These are phyloP conservation scores for Cladophialophora bantiana DNA, from an alignment of 2,329 filamentous ascomycete species.

Conservation along the genomic window DNA sequence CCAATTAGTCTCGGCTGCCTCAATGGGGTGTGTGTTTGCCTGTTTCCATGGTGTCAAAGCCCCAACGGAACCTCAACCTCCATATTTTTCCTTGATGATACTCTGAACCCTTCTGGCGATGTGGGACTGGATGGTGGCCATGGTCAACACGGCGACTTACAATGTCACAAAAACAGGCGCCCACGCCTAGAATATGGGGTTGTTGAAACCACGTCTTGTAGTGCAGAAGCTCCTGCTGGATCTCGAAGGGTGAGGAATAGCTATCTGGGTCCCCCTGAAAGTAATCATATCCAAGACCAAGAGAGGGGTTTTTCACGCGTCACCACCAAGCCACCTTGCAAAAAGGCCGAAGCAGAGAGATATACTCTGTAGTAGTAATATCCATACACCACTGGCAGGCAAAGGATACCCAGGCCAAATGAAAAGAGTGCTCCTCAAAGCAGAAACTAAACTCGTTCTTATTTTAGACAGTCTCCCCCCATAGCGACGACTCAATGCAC, in stretches of 20 bases:
- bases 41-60: background rate
- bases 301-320: no score
- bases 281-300: conserved; percentile 37
- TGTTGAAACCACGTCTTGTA: conserved; percentile 60
- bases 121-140: no score
- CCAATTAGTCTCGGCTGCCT: conserved; percentile 79
- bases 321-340: background rate
- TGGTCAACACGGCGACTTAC: no score
- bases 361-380: background rate
- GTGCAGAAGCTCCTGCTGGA: conserved; percentile 65
- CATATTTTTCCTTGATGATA: conserved; percentile 76
- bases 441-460: background rate
- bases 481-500: background rate
- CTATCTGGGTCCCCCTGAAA: conserved; percentile 66
- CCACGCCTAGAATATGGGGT: conserved; percentile 61
- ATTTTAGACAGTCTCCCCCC: background rate
- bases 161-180: conserved; percentile 49
- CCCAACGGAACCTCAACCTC: conserved; percentile 2
- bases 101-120: conserved; percentile 60
- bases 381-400: background rate
- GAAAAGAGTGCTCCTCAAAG: background rate
- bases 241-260: conserved; percentile 61
- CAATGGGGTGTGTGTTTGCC: conserved; percentile 62
- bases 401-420: background rate
- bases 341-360: background rate